Conservation (phyloP, 1,284 basidiomycete species). For the Melampsora allii-populina region DNA sequence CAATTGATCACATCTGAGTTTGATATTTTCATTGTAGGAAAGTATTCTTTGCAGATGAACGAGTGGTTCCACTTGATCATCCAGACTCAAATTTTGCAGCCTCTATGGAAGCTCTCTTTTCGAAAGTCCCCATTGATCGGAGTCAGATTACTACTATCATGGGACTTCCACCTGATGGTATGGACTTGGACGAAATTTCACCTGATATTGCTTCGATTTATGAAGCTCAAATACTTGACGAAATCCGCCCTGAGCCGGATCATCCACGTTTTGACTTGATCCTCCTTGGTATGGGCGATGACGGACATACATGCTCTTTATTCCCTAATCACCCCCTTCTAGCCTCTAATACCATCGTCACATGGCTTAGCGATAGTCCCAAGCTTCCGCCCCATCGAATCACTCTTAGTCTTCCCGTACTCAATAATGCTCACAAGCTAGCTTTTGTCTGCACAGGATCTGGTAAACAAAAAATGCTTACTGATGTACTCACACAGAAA, state of each 20-base stretch:
- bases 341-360: constrained; percentile 52
- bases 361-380: constrained; percentile 52
- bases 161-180: constrained; percentile 54
- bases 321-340: constrained; percentile 53
- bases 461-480: constrained; percentile 52
- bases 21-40: constrained; percentile 46
- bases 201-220: constrained; percentile 89
- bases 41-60: constrained; percentile 53
- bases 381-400: constrained; percentile 52
- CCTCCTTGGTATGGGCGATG: constrained; percentile 53
- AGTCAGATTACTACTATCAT: constrained; percentile 53
- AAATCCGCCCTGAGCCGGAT: constrained; percentile 47
- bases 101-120: constrained; percentile 52
- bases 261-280: constrained; percentile 53
- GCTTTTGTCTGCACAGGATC: constrained; percentile 52
- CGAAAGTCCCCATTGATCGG: constrained; percentile 52
- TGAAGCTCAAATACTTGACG: constrained; percentile 80
- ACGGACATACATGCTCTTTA: constrained; percentile 53
- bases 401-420: constrained; percentile 53
- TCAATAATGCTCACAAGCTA: constrained; percentile 49
- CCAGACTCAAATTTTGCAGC: constrained; percentile 52
- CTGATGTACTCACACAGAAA: constrained; percentile 71
- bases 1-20: not conserved
- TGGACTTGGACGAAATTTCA: constrained; percentile 77
- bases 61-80: constrained; percentile 52